Evolutionary conservation across 495 filamentous ascomycete genomes (phyloP), one percentile per base, ranked within the genome.

Genomic region (Xylaria palmicola): DNA sequence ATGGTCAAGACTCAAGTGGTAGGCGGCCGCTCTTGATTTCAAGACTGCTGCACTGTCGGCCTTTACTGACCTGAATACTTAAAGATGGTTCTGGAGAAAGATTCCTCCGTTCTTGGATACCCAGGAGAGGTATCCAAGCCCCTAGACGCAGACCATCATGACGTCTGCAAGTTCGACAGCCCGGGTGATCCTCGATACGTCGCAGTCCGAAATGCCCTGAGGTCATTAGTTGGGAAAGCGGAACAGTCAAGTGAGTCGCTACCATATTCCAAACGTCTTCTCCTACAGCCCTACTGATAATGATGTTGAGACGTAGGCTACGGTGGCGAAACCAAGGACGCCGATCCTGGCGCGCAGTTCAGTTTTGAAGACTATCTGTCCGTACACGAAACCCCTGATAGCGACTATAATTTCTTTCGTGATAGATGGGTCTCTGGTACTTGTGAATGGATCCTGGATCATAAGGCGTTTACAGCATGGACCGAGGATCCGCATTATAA

Each of bases 91-190:
- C 62, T 83, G 12, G 75, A 79, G 3, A 75, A 70, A 39, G 74
- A 80, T 5, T 81, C 79, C 0, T 74, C 81, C 0, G 62, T 74
- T 1, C 68, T 82, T n/a, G 79, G 79, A 26, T 81, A 79, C 54
- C 67, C 69, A 6, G 70, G 70, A 3, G 80, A 83, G 61, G 64
- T 70, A 1, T 71, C 70, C 0, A 68, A 62, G n/a, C 59, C 74
- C 1, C 45, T 84, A 0, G 62, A 81, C 59, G 80, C 80, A 0
- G 74, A 82, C 56, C 81, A 84, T 58, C 75, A 77, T 44, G 69
- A 66, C 3, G 72, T 83, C 19, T 82, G 78, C 71, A 83, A 83
- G 55, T 82, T 69, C 47, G 47, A 64, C 6, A 69, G 65, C 32
- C 73, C 58, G 6, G 30, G 54, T 0, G 80, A 84, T 61, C 66